A percentile compares a stretch with the other conserved stretches of the same genome.
These are phyloP conservation scores for Cladophialophora immunda DNA, from an alignment of 2,329 filamentous ascomycete genomes.

Conservation along the genomic window DNA sequence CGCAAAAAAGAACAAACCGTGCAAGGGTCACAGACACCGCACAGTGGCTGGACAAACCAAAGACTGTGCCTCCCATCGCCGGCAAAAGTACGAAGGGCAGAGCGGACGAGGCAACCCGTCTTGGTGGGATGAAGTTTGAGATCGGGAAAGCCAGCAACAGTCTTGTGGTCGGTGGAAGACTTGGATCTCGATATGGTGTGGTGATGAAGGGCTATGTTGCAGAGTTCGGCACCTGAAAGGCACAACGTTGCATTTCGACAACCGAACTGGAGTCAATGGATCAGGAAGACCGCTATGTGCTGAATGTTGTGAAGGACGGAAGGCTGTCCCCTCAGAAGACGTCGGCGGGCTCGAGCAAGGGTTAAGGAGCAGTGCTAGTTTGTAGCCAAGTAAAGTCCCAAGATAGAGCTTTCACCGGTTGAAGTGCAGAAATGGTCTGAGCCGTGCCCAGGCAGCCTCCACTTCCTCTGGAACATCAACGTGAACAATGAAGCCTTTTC, in stretches of 20 bases:
- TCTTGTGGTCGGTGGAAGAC: background rate
- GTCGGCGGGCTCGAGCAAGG: background rate
- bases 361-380: background rate
- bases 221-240: background rate
- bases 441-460: constrained; percentile 46
- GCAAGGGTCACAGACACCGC: constrained; percentile 19
- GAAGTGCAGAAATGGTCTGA: constrained; percentile 19
- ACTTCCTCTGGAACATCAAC: constrained; percentile 52
- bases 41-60: constrained; percentile 25
- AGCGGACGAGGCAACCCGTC: constrained; percentile 29
- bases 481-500: constrained; percentile 55
- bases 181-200: background rate
- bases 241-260: background rate
- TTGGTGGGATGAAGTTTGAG: constrained; percentile 28
- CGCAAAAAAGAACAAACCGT: constrained; percentile 29
- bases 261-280: background rate
- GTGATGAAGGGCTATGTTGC: background rate
- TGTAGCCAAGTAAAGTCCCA: background rate
- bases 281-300: background rate
- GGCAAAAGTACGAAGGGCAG: constrained; percentile 26
- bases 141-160: background rate
- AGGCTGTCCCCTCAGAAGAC: background rate
- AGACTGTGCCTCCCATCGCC: constrained; percentile 25
- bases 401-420: constrained; percentile 21
- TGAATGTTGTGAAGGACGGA: background rate